Conservation (phyloP, 805 yeast species). For the Ogataea neopini region DNA sequence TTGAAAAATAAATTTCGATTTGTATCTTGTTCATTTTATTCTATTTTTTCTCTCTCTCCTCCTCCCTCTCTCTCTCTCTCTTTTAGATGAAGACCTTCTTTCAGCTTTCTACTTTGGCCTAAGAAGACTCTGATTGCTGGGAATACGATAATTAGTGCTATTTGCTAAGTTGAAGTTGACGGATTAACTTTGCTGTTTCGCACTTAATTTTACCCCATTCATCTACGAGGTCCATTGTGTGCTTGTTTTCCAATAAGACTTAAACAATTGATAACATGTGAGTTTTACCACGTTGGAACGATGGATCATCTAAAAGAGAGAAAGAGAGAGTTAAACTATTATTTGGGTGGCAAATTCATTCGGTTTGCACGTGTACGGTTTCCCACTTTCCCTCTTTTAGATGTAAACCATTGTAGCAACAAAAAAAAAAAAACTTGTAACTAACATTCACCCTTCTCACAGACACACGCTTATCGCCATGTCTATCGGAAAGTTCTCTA, state of each 20-base stretch:
- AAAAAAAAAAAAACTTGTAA: background rate
- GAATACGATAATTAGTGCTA: constrained; percentile 8
- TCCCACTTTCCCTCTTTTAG: constrained; percentile 2
- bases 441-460: background rate
- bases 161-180: constrained; percentile 1
- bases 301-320: constrained; percentile 5
- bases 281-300: background rate
- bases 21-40: constrained; percentile 6
- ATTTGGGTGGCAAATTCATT: background rate
- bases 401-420: background rate
- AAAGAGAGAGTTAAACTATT: background rate
- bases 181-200: constrained; percentile 1
- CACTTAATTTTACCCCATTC: constrained; percentile 1
- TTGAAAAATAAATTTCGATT: constrained; percentile 3
- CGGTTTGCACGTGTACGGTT: background rate
- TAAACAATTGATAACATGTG: constrained; percentile 2
- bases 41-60: constrained; percentile 30
- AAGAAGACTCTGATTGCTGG: constrained; percentile 17
- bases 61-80: constrained; percentile 41
- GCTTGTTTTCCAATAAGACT: background rate
- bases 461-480: constrained; percentile 21
- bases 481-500: constrained; percentile 52
- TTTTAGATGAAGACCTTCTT: constrained; percentile 39
- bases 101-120: constrained; percentile 20
- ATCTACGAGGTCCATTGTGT: constrained; percentile 4